phyloP scores from a whole-genome alignment of 2,329 filamentous ascomycete species.

The Fonsecaea erecta region DNA sequence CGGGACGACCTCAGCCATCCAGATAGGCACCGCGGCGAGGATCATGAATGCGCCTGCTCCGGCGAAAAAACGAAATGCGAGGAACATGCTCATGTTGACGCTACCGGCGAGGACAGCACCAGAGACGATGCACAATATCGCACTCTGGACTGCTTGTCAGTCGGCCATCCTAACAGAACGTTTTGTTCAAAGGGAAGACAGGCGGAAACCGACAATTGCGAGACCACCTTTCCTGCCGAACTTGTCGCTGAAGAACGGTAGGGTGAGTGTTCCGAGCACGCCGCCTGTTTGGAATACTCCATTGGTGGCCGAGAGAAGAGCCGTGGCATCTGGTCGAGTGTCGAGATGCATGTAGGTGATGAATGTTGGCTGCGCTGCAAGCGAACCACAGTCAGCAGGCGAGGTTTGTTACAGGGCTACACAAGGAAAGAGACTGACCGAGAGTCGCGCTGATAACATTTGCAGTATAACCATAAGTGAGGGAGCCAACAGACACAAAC shows the following conservation, averaged over 20 bases:
- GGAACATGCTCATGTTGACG: constrained; percentile 32
- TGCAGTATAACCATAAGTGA: constrained; percentile 34
- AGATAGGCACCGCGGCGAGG: constrained; percentile 33
- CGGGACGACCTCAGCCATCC: constrained; percentile 35
- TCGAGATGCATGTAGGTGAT: constrained; percentile 42
- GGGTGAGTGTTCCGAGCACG: constrained; percentile 32
- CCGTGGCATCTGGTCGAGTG: constrained; percentile 28
- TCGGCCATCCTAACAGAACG: no score
- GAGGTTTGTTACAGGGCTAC: no score
- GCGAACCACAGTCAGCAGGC: neutral
- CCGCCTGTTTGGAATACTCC: constrained; percentile 29
- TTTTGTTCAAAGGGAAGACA: no score
- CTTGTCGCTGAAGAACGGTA: constrained; percentile 22
- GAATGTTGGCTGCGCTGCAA: constrained; percentile 50
- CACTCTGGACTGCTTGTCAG: constrained; percentile 18
- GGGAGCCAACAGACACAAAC: constrained; percentile 30
- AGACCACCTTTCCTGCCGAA: constrained; percentile 33
- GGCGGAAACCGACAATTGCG: constrained; percentile 33
- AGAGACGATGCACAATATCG: constrained; percentile 25
- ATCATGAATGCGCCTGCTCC: constrained; percentile 35
- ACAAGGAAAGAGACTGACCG: constrained; percentile 36
- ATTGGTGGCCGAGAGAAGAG: constrained; percentile 32
- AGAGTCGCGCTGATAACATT: constrained; percentile 34
- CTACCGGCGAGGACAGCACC: constrained; percentile 28
- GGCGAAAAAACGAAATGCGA: constrained; percentile 33